A percentile compares a stretch with the other conserved stretches of the same genome.
Evolutionary conservation across 106 monocot genomes (phyloP).

Genomic region (Ottelia alismoides): DNA sequence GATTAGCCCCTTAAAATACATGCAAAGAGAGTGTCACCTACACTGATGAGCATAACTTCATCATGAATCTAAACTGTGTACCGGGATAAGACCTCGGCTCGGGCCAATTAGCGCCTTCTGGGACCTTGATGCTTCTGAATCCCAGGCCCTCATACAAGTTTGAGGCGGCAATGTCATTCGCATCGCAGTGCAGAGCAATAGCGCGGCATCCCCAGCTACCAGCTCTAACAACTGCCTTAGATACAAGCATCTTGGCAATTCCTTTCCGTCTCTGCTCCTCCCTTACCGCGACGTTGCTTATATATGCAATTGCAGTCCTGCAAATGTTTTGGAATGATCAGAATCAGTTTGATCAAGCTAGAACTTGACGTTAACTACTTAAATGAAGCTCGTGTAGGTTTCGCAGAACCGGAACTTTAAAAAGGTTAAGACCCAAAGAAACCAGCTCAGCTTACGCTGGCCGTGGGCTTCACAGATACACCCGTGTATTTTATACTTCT

Average conservation of each 20-base stretch:
- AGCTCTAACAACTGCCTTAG: constrained; percentile 45
- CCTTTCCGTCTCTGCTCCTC: constrained; percentile 48
- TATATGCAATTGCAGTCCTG: constrained; percentile 83
- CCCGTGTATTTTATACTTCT: too few relatives aligned
- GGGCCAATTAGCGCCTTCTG: constrained; percentile 67
- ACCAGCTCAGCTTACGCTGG: too few relatives aligned
- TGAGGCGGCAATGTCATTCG: constrained; percentile 39
- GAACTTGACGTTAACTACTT: too few relatives aligned
- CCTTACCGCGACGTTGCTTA: constrained; percentile 79
- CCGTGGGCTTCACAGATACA: too few relatives aligned
- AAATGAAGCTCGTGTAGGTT: too few relatives aligned
- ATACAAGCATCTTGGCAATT: constrained; percentile 45
- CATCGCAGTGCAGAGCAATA: constrained; percentile 70
- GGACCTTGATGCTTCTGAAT: constrained; percentile 43
- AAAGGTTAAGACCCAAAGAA: too few relatives aligned
- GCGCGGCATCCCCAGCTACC: constrained; percentile 74
- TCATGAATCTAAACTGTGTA: constrained; percentile 56
- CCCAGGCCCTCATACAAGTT: constrained; percentile 54
- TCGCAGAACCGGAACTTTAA: too few relatives aligned
- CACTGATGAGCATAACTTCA: too few relatives aligned
- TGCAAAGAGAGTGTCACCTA: too few relatives aligned
- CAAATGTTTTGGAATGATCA: background rate
- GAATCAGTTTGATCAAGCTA: too few relatives aligned
- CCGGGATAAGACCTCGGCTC: constrained; percentile 40
- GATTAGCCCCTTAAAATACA: too few relatives aligned